Base-by-base conservation (phyloP, 768 basidiomycete species). In the Melanogaster broomeanus region DNA sequence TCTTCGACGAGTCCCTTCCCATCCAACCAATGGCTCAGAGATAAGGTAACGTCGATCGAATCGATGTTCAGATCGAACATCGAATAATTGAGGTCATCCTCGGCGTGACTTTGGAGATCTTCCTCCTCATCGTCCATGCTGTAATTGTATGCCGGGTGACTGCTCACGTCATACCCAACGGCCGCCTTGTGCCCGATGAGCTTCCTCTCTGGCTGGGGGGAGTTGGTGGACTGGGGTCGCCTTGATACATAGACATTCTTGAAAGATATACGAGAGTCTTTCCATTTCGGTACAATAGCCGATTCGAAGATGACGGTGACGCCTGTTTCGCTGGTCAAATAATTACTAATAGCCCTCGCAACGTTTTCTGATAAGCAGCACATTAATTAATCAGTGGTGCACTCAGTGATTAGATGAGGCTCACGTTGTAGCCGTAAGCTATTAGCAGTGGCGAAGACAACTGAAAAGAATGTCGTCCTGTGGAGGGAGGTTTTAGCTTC, bases 221-320 rank as follows among this genome's bases (percentile, higher is more conserved):
- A 48, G 9, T 61, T 27, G 6, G 60, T 55, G 10, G 66, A 53
- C 27, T 61, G 54, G 3, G 91, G 88, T 6, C 93, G 80, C 10
- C 93, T 85, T 21, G 93, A 95, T 41, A 99, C 77, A 61, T 90
- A 98, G 39, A 98, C 95, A 59, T 98, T 97, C 67, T 93, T 93
- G 80, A 99, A 96, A 0, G 94, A 94, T 48, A 99, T 87, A 13
- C 88, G 87, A 10, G 93, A 95, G 61, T 95, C 92, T 56, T 93
- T 90, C 93, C 95, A 97, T 67, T 93, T 94, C 3, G 97, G 96
- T 10, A 98, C 95, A 60, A 98, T 95, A 27, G 97, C 97, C 5
- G 91, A 93, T 70, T 99, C 97, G 67, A 98, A 98, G 47, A 96
- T 90, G 59, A 99, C 86, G 13, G 86, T 94, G 37, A 96, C 85